phyloP scores from a whole-genome alignment of 1,284 basidiomycete genomes.

The Cystobasidium sp. region DNA sequence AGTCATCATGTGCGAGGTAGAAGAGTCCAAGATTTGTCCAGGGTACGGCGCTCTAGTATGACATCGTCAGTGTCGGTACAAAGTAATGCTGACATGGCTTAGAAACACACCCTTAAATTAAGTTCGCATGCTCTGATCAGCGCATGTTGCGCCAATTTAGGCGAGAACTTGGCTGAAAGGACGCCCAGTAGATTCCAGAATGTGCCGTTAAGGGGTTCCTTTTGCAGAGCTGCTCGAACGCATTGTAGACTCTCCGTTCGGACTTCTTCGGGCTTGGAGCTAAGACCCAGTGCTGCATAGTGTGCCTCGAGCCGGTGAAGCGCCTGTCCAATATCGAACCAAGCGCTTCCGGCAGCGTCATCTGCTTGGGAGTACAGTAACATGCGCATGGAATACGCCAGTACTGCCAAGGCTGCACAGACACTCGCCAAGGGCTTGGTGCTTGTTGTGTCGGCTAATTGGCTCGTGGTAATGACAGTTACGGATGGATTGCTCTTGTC shows the following conservation, averaged over 20 bases:
- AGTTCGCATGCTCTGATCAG: slow-evolving; percentile 88
- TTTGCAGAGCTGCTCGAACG: slow-evolving; percentile 74
- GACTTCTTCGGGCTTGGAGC: slow-evolving; percentile 54
- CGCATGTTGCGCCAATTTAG: slow-evolving; percentile 83
- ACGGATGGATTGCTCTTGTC: slow-evolving; percentile 48
- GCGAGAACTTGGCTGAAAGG: slow-evolving; percentile 70
- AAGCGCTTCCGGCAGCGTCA: slow-evolving; percentile 65
- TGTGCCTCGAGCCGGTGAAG: slow-evolving; percentile 60
- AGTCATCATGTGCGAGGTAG: slow-evolving; percentile 80
- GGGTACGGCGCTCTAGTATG: slow-evolving; percentile 69
- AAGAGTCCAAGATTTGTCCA: slow-evolving; percentile 92
- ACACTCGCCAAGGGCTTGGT: slow-evolving; percentile 1
- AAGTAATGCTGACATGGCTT: slow-evolving; percentile 26
- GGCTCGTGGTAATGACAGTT: slow-evolving; percentile 40
- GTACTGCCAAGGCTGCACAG: slow-evolving; percentile 62
- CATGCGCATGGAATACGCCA: slow-evolving; percentile 73
- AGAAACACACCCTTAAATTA: slow-evolving; percentile 58
- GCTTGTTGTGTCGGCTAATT: slow-evolving; percentile 12
- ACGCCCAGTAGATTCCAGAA: slow-evolving; percentile 85
- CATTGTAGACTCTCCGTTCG: slow-evolving; percentile 67
- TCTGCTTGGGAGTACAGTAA: slow-evolving; percentile 70
- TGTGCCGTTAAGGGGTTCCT: slow-evolving; percentile 71
- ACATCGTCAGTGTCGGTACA: slow-evolving; percentile 35
- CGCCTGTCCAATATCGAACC: slow-evolving; percentile 76
- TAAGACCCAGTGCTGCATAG: slow-evolving; percentile 58